Conservation (phyloP, 331 rosid genomes). For the Ulmus americana region DNA sequence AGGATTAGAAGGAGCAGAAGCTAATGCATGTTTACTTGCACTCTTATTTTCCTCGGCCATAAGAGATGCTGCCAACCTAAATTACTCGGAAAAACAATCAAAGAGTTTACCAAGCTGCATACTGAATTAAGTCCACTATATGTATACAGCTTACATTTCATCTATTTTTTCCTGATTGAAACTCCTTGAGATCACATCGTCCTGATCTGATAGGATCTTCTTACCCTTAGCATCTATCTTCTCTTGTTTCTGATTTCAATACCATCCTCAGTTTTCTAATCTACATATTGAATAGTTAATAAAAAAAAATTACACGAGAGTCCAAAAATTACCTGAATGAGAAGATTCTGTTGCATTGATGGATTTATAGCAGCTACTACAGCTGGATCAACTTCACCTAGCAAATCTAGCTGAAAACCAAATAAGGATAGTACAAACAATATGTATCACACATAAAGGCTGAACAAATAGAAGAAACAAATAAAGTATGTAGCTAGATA, state of each 20-base stretch:
- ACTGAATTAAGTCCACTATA: background rate
- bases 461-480: background rate
- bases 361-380: slow-evolving; percentile 62
- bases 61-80: slow-evolving; percentile 82
- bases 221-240: slow-evolving; percentile 53
- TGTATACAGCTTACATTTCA: slow-evolving; percentile 50
- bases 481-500: background rate
- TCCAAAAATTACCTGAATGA: slow-evolving; percentile 41
- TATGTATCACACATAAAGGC: background rate
- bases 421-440: background rate
- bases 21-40: slow-evolving; percentile 27
- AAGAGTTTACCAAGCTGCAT: slow-evolving; percentile 11
- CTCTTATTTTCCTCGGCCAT: slow-evolving; percentile 49
- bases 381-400: slow-evolving; percentile 55
- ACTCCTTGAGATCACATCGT: slow-evolving; percentile 23
- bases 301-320: slow-evolving; percentile 16
- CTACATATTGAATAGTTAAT: slow-evolving; percentile 39
- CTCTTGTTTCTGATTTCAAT: slow-evolving; percentile 37
- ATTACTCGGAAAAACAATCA: slow-evolving; percentile 19
- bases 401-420: slow-evolving; percentile 36
- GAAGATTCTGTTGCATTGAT: slow-evolving; percentile 55
- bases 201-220: slow-evolving; percentile 40
- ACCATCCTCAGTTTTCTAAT: slow-evolving; percentile 29
- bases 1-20: slow-evolving; percentile 25
- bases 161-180: slow-evolving; percentile 56